A percentile compares a stretch with the other conserved stretches of the same genome.
Conservation (phyloP, 2,329 filamentous ascomycete genomes). For the Allantophomopsis lycopodina region DNA sequence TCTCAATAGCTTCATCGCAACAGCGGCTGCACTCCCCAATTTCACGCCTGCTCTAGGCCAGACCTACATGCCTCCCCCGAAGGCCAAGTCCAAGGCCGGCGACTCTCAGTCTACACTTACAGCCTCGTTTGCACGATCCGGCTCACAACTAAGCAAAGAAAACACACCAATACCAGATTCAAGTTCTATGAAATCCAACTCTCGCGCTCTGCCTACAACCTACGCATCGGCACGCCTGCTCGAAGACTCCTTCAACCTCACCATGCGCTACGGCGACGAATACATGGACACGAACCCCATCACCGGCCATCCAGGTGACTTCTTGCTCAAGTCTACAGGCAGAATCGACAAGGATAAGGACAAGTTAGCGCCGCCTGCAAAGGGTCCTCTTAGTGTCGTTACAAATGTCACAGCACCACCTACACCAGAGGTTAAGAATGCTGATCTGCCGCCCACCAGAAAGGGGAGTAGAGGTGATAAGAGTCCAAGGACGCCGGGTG, state of each 20-base stretch:
- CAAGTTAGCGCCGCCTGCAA: conserved; percentile 6
- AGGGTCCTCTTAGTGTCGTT: conserved; percentile 6
- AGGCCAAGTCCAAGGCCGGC: conserved; percentile 6
- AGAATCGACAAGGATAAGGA: conserved; percentile 21
- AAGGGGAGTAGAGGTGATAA: conserved; percentile 16
- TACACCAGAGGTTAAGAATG: conserved; percentile 9
- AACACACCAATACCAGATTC: conserved; percentile 31
- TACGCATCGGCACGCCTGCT: conserved; percentile 18
- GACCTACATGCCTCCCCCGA: conserved; percentile 16
- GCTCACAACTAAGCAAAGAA: conserved; percentile 15
- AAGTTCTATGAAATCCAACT: conserved; percentile 8
- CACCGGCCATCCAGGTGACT: conserved; percentile 50
- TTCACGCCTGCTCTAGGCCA: conserved; percentile 37
- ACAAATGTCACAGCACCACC: conserved; percentile 7
- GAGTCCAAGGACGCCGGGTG: conserved; percentile 17
- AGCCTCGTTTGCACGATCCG: background rate
- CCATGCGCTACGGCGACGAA: conserved; percentile 45
- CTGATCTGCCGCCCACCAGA: conserved; percentile 12
- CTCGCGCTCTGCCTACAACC: conserved; percentile 10
- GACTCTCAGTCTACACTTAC: conserved; percentile 6
- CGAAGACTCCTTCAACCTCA: conserved; percentile 43
- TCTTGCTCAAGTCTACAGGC: conserved; percentile 48
- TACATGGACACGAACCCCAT: conserved; percentile 58
- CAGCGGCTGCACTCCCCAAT: conserved; percentile 16
- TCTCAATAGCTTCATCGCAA: conserved; percentile 18